These are phyloP conservation scores for Cercospora canescens DNA, from an alignment of 2,329 filamentous ascomycete species.

Conservation along the genomic window DNA sequence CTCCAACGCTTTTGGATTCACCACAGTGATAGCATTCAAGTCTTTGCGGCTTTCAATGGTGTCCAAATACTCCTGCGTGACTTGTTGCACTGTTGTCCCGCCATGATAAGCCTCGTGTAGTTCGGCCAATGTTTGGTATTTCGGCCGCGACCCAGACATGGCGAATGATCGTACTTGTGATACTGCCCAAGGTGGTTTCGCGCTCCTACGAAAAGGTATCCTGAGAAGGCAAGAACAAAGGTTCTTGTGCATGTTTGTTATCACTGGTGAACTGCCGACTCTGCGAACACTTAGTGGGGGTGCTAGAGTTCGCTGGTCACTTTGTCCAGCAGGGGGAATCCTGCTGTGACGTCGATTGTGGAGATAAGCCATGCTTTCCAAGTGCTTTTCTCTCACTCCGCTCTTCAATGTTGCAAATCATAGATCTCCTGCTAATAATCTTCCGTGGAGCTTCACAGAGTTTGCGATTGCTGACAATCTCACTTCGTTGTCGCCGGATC, in stretches of 20 bases:
- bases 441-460: background rate
- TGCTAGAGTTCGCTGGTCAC: conserved; percentile 7
- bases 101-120: conserved; percentile 21
- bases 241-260: conserved; percentile 3
- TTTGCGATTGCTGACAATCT: background rate
- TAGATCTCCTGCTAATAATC: background rate
- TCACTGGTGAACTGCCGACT: background rate
- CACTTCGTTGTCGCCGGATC: background rate
- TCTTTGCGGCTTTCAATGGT: conserved; percentile 22
- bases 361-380: conserved; percentile 6
- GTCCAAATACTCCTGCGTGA: conserved; percentile 22
- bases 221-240: background rate
- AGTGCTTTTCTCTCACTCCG: background rate
- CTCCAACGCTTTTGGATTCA: conserved; percentile 22
- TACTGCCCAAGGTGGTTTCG: conserved; percentile 7
- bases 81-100: conserved; percentile 16
- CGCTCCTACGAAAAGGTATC: background rate
- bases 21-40: conserved; percentile 26
- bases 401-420: background rate
- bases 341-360: conserved; percentile 14
- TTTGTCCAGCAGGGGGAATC: conserved; percentile 1
- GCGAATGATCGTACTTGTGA: background rate
- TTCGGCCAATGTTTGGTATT: conserved; percentile 19
- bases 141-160: conserved; percentile 3
- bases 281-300: background rate